These are phyloP conservation scores for Solanum paucissectum DNA, from an alignment of 257 asterid species.

Conservation along the genomic window DNA sequence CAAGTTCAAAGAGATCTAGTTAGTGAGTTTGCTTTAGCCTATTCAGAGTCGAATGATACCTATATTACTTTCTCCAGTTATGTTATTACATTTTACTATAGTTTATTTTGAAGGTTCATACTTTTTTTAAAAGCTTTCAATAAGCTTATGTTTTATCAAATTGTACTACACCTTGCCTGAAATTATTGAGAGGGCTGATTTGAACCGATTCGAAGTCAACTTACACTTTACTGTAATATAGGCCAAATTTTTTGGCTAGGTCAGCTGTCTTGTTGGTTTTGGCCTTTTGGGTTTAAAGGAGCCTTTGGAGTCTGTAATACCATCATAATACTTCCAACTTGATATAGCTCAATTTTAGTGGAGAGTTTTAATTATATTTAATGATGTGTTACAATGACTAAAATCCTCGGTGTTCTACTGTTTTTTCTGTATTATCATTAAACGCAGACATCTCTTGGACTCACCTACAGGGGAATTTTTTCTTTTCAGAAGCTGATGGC, in stretches of 20 bases:
- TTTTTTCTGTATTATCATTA: neutral
- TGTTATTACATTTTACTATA: neutral
- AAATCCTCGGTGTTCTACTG: neutral
- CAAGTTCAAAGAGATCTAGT: neutral
- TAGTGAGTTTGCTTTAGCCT: neutral
- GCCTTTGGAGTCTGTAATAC: neutral
- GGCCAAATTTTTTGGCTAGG: neutral
- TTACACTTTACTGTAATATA: neutral
- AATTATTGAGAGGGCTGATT: neutral
- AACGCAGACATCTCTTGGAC: neutral
- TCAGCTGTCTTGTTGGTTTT: neutral
- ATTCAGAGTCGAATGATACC: neutral
- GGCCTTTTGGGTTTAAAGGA: neutral
- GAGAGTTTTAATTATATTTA: neutral
- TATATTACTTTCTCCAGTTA: neutral
- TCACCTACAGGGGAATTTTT: neutral
- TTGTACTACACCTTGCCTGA: neutral
- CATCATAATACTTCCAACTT: neutral
- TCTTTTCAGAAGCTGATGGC: constrained; percentile 8
- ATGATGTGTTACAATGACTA: neutral
- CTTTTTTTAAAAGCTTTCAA: neutral
- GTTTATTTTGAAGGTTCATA: neutral
- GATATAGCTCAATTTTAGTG: neutral
- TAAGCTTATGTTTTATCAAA: neutral
- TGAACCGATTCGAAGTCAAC: neutral